phyloP scores from a whole-genome alignment of 2,329 filamentous ascomycete species.

The Talaromyces amestolkiae region DNA sequence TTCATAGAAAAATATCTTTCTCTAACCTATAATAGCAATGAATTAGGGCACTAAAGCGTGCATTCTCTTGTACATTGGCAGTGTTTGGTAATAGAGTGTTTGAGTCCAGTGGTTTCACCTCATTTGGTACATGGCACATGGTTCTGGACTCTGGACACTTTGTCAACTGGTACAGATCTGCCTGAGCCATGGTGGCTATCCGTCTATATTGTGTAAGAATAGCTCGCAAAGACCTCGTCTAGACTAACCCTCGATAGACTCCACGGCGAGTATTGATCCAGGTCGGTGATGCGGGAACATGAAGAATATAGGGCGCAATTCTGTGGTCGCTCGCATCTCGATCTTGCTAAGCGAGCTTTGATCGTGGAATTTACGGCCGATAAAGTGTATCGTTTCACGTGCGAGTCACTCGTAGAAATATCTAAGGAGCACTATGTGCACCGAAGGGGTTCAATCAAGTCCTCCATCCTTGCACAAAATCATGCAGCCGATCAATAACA shows the following conservation, averaged over 20 bases:
- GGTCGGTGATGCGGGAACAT: neutral
- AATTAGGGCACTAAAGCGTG: neutral
- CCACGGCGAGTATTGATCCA: neutral
- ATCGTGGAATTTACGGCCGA: neutral
- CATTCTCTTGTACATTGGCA: neutral
- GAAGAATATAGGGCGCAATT: neutral
- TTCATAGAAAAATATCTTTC: neutral
- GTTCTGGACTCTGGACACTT: too few relatives aligned
- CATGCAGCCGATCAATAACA: slow-evolving; percentile 91
- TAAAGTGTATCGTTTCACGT: neutral
- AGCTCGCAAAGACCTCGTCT: neutral
- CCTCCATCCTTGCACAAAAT: slow-evolving; percentile 86
- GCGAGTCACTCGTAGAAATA: neutral
- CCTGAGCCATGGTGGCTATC: neutral
- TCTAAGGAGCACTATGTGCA: neutral
- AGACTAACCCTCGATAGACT: neutral
- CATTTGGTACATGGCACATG: neutral
- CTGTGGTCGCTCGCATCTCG: neutral
- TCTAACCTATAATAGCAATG: neutral
- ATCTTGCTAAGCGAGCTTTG: neutral
- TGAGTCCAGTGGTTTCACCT: neutral
- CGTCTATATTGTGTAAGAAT: neutral
- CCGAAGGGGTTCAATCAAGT: slow-evolving; percentile 45
- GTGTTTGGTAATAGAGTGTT: neutral
- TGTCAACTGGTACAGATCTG: neutral